phyloP scores from a whole-genome alignment of 2,329 filamentous ascomycete species.

The Alternaria rosae region DNA sequence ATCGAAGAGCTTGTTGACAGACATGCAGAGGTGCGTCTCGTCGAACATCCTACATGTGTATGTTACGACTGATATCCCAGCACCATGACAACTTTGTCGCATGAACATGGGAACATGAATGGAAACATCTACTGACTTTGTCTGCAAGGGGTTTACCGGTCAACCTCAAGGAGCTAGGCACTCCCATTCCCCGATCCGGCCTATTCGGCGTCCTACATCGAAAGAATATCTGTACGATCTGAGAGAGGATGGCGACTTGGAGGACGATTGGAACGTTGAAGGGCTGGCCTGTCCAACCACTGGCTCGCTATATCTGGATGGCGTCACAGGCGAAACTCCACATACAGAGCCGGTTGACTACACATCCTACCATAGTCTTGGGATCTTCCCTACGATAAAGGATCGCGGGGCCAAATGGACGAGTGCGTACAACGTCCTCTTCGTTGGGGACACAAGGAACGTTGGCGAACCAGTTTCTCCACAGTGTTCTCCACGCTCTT shows the following conservation, averaged over 20 bases:
- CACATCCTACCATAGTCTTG: not conserved
- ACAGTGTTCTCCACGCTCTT: not conserved
- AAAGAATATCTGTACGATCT: not conserved
- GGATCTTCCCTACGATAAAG: not conserved
- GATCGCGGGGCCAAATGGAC: not conserved
- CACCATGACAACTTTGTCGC: not conserved
- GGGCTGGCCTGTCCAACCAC: not conserved
- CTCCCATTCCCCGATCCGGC: not conserved
- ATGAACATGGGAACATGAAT: not conserved
- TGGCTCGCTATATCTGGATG: not conserved
- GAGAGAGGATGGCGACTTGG: not conserved
- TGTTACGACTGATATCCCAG: not conserved
- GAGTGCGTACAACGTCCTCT: not conserved
- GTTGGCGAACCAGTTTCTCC: not conserved
- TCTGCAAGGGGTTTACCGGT: not conserved
- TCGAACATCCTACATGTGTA: not conserved
- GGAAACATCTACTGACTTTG: not conserved
- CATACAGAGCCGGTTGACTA: not conserved
- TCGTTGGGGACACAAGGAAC: not conserved
- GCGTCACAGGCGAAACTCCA: not conserved
- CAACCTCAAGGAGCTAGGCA: not conserved
- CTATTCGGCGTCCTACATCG: not conserved
- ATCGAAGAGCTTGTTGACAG: constrained; percentile 15
- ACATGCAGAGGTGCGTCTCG: not conserved
- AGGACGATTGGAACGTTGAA: not conserved